Evolutionary conservation across 2,329 filamentous ascomycete species (phyloP), one percentile per base, ranked within the genome.

Genomic region (Spiromastix sp.): DNA sequence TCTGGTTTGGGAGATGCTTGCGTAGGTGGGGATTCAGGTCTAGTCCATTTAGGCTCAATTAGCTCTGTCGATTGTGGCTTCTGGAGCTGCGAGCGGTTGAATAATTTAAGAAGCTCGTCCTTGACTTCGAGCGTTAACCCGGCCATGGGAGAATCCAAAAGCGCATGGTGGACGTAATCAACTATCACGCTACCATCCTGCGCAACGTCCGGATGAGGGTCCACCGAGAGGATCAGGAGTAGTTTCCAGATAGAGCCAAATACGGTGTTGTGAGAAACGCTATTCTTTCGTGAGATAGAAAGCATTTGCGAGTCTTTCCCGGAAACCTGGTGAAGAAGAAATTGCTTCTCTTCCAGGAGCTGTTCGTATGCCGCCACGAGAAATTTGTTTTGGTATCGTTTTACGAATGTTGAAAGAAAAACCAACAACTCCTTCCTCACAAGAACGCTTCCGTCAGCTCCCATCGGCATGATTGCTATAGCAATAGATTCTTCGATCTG

Each of bases 191-290:
- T 79, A 7, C 86, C 89, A 55, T 91, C 83, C 45, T 81, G 74
- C 43, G 93, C 83, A 21, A 96, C 84, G 52, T 96, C 89, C 1
- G 89, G 86, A 52, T 95, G 87, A 26, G 91, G 89, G 53, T 98
- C 91, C 12, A 93, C 85, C 29, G 85, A 89, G 57, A 96, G 71
- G 42, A 93, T 84, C 40, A 95, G 67, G 28, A 93, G 71, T 50
- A 95, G 84, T 56, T 93, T 91, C 91, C 91, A 98, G 42, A 93
- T 81, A 1, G 87, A 83, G 19, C 87, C 81, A 56, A 93, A 95
- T 12, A 94, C 83, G 0, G 86, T 94, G 52, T 93, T 91, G 44
- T 84, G 79, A 9, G 87, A 85, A 8, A 84, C 59, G 1, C 75
- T 72, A 29, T 75, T 70, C 2, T 71, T 42, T 12, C 44, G 43